Evolutionary conservation across 192 early-diverging fungal species (phyloP).

Genomic region (Gaertneriomyces sp.): DNA sequence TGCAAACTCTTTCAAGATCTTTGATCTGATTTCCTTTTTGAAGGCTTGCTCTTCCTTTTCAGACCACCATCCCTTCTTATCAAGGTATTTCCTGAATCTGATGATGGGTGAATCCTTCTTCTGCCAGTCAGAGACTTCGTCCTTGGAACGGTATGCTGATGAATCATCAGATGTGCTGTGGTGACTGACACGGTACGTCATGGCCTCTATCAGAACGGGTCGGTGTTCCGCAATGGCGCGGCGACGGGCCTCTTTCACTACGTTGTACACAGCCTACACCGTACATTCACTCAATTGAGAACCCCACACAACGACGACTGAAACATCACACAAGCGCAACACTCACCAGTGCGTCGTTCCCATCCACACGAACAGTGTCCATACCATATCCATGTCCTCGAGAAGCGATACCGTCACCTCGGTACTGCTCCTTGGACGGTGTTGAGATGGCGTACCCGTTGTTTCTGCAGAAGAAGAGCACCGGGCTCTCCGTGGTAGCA

Average conservation of each 20-base stretch:
- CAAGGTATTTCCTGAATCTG: conserved; percentile 87
- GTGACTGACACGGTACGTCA: conserved; percentile 97
- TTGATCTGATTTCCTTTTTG: conserved; percentile 57
- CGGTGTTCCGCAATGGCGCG: conserved; percentile 76
- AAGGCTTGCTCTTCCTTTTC: conserved; percentile 64
- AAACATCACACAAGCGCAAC: too few species aligned
- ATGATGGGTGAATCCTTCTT: conserved; percentile 83
- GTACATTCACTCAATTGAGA: not conserved
- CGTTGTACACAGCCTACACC: conserved; percentile 86
- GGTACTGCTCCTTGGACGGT: conserved; percentile 90
- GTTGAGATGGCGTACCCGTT: conserved; percentile 99
- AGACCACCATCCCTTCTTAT: conserved; percentile 80
- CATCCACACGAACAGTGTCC: conserved; percentile 94
- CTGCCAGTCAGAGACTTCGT: conserved; percentile 87
- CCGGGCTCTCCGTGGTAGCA: conserved; percentile 82
- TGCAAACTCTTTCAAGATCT: conserved; percentile 78
- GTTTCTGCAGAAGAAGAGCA: conserved; percentile 96
- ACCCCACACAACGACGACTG: too few species aligned
- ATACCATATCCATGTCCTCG: conserved; percentile 97
- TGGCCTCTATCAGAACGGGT: conserved; percentile 93
- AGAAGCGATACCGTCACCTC: conserved; percentile 91
- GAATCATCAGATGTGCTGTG: conserved; percentile 99
- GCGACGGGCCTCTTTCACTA: conserved; percentile 75
- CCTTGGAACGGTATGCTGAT: conserved; percentile 87
- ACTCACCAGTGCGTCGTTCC: conserved; percentile 85